phyloP scores from a whole-genome alignment of 164 flowering plant genomes.

The Berberis thunbergii region DNA sequence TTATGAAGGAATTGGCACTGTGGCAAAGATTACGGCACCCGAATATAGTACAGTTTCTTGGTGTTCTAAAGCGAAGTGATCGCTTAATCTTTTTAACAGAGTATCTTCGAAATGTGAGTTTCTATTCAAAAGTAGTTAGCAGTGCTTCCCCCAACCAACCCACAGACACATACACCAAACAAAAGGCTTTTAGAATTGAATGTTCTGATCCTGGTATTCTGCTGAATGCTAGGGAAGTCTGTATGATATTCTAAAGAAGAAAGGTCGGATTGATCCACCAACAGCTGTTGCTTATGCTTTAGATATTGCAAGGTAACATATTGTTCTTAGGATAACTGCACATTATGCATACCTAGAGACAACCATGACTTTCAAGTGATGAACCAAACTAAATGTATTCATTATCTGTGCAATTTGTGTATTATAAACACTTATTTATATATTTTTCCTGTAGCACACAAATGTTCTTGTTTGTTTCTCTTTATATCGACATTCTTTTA shows the following conservation, averaged over 20 bases:
- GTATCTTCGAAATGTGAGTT: constrained; percentile 45
- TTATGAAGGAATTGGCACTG: constrained; percentile 43
- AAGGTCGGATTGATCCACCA: constrained; percentile 40
- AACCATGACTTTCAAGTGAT: no score
- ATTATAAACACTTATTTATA: no score
- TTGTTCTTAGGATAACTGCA: background rate
- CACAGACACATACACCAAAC: background rate
- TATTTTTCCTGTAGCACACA: no score
- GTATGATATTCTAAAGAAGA: constrained; percentile 41
- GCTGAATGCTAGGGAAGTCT: constrained; percentile 38
- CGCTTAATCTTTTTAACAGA: constrained; percentile 54
- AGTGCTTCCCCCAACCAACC: no score
- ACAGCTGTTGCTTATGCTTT: constrained; percentile 50
- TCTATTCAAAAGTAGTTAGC: background rate
- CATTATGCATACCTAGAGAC: no score
- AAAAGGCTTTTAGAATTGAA: background rate
- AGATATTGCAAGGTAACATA: constrained; percentile 50
- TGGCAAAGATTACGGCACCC: constrained; percentile 64
- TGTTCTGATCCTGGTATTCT: constrained; percentile 7
- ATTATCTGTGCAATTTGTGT: no score
- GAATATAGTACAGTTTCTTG: constrained; percentile 61
- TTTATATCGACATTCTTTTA: no score
- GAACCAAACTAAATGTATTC: no score
- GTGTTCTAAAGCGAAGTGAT: constrained; percentile 38
- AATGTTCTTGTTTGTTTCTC: no score